Conservation (phyloP, 2,329 filamentous ascomycete genomes). For the Neoarthrinium moseri region DNA sequence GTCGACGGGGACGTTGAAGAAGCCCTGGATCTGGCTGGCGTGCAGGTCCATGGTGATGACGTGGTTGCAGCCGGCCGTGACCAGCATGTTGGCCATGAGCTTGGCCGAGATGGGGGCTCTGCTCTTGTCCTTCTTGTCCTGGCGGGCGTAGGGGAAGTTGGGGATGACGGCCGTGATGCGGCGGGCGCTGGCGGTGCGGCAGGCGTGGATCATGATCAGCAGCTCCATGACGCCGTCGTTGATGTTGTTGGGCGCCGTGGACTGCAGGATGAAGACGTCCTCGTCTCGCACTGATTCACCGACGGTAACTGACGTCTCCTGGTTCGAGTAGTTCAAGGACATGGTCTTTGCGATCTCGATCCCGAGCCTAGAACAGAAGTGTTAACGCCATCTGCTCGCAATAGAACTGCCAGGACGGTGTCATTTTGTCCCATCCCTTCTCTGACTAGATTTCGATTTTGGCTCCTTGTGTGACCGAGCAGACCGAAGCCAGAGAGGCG, state of each 20-base stretch:
- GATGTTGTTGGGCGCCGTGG: slow-evolving; percentile 91
- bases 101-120: slow-evolving; percentile 96
- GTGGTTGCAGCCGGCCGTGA: slow-evolving; percentile 89
- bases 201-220: slow-evolving; percentile 97
- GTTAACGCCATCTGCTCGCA: slow-evolving; percentile 8
- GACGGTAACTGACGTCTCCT: slow-evolving; percentile 87
- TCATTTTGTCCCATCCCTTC: too few relatives aligned
- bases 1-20: slow-evolving; percentile 79
- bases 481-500: too few relatives aligned
- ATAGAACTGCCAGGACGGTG: too few relatives aligned
- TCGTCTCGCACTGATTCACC: slow-evolving; percentile 96
- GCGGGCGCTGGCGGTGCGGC: slow-evolving; percentile 66
- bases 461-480: too few relatives aligned
- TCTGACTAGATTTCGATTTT: too few relatives aligned
- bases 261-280: slow-evolving; percentile 97
- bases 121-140: slow-evolving; percentile 95
- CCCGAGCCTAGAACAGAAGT: slow-evolving; percentile 55
- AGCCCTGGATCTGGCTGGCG: slow-evolving; percentile 90
- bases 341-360: slow-evolving; percentile 78
- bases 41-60: slow-evolving; percentile 97
- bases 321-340: slow-evolving; percentile 82
- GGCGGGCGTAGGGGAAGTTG: slow-evolving; percentile 93
- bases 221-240: slow-evolving; percentile 99
- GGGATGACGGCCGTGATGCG: slow-evolving; percentile 94
- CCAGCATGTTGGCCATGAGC: slow-evolving; percentile 95